Evolutionary conservation across 805 yeast genomes (phyloP), one percentile per base, ranked within the genome.

Genomic region (Cyberlindnera saturnus): DNA sequence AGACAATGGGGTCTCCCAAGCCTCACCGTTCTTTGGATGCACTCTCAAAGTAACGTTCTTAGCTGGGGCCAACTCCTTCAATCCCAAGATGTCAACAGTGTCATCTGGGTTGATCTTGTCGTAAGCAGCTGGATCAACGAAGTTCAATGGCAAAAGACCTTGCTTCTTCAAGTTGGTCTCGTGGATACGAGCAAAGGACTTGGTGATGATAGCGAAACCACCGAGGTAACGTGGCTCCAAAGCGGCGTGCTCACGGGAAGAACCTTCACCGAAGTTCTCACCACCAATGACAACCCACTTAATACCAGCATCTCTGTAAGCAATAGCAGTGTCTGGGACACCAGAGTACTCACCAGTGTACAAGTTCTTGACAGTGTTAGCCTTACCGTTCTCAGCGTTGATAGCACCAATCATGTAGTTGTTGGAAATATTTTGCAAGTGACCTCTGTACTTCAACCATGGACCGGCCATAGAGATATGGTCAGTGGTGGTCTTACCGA

Each of bases 391-490:
- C 75, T 85, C 97, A 65, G 90, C 90, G 74, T 91, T 91, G 68
- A 82, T 90, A 57, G 98, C 98, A 77, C 99, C 99, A 77, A 91
- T 91, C 96, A 91, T 90, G 76, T 93, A 91, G 80, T 93, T 91
- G 81, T 91, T 89, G 57, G 97, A 89, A 66, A 91, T 93, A 83
- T 91, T 91, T 77, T 89, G 91, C 75, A 91, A 79, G 77, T 91
- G 99, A 73, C 99, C 99, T 79, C 97, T 87, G 91, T 91, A 91
- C 77, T 91, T 91, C 80, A 91, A 86, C 99, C 99, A 91, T 66
- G 98, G 97, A 74, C 99, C 99, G 65, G 99, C 99, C 95, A 88
- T 90, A 63, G 98, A 91, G 63, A 91, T 91, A 75, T 91, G 99
- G 76, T 91, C 99, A 60, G 99, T 91, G 62, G 99, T 91, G 69